phyloP scores from a whole-genome alignment of 2,329 filamentous ascomycete species.

The Ramichloridium luteum region DNA sequence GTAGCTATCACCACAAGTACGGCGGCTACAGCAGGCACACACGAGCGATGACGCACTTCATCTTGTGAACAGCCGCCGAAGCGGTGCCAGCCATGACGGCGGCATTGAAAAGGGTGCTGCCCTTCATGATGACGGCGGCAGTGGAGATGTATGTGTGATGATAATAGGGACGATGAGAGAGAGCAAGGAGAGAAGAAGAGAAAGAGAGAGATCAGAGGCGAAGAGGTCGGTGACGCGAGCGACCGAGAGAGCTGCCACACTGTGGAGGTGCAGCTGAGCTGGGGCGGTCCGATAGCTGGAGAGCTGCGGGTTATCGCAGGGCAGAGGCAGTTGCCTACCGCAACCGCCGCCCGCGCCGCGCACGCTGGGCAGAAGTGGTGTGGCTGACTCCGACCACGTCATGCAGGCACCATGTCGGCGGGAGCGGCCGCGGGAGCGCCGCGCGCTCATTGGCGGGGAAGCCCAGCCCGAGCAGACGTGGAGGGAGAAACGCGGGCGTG shows the following conservation, averaged over 20 bases:
- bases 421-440: too few species aligned
- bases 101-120: conserved; percentile 63
- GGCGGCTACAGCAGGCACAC: conserved; percentile 1
- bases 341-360: too few species aligned
- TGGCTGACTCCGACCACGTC: conserved; percentile 1
- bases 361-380: too few species aligned
- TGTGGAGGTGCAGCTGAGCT: too few species aligned
- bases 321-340: conserved; percentile 1
- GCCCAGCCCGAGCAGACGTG: too few species aligned
- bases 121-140: conserved; percentile 59
- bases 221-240: background rate
- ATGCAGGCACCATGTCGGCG: background rate
- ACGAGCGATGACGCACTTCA: conserved; percentile 31
- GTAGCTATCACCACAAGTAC: background rate
- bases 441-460: too few species aligned
- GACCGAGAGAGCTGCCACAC: too few species aligned
- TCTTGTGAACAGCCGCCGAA: conserved; percentile 75
- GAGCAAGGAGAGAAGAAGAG: conserved; percentile 1
- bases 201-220: conserved; percentile 1
- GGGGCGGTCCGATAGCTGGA: too few species aligned
- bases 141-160: conserved; percentile 6
- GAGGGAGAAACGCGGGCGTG: too few species aligned
- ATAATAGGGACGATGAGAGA: conserved; percentile 1
- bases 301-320: too few species aligned
- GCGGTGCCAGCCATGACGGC: conserved; percentile 61